A percentile compares a stretch with the other conserved stretches of the same genome.
Conservation (phyloP, 2,329 filamentous ascomycete species). For the Sphaerulina vaccinii region DNA sequence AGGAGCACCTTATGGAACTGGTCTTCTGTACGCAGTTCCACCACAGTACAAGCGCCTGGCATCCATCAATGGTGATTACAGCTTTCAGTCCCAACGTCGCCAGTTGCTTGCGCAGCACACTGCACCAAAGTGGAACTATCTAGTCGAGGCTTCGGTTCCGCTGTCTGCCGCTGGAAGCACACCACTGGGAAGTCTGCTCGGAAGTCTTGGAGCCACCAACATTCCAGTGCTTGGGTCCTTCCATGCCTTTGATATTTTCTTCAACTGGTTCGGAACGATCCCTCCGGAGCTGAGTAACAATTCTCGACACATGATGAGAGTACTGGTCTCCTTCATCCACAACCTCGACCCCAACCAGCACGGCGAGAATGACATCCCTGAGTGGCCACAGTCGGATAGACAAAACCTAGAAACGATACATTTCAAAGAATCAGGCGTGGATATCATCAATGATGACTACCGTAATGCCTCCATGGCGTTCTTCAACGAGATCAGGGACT, state of each 20-base stretch:
- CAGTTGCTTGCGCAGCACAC: conserved; percentile 8
- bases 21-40: conserved; percentile 8
- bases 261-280: conserved; percentile 16
- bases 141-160: conserved; percentile 11
- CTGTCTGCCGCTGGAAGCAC: conserved; percentile 4
- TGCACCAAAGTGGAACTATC: conserved; percentile 15
- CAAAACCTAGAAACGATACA: conserved; percentile 8
- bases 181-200: conserved; percentile 7
- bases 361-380: conserved; percentile 5
- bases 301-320: conserved; percentile 11
- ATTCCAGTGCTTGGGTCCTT: conserved; percentile 21
- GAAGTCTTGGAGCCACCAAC: neutral
- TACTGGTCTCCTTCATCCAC: conserved; percentile 19
- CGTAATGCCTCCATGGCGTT: conserved; percentile 12
- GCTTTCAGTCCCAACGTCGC: conserved; percentile 20
- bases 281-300: conserved; percentile 15
- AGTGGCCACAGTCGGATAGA: conserved; percentile 18
- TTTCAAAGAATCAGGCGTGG: conserved; percentile 18
- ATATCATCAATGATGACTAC: conserved; percentile 18
- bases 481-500: conserved; percentile 15
- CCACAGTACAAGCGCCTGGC: conserved; percentile 22
- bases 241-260: conserved; percentile 21
- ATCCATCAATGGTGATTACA: conserved; percentile 21
- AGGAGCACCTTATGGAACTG: conserved; percentile 17
- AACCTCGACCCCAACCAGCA: conserved; percentile 21